Evolutionary conservation across 2,329 filamentous ascomycete species (phyloP).

Genomic region (Gremmenia infestans): DNA sequence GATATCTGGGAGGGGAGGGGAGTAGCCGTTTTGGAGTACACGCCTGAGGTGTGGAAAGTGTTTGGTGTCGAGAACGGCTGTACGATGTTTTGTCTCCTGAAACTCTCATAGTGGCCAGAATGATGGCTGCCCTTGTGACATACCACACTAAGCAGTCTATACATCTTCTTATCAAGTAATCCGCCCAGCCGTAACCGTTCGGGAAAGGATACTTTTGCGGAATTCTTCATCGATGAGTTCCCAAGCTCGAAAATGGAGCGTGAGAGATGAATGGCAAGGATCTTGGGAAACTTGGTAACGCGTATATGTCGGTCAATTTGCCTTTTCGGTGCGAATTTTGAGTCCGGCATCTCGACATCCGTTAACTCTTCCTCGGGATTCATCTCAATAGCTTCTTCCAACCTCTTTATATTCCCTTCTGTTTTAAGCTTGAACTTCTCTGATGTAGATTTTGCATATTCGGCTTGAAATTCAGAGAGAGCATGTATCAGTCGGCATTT

Average conservation of each 20-base stretch:
- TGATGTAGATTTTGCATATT: constrained; percentile 51
- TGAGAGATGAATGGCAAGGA: constrained; percentile 87
- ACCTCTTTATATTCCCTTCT: constrained; percentile 55
- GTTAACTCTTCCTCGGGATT: constrained; percentile 76
- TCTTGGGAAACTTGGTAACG: constrained; percentile 80
- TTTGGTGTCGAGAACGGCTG: constrained; percentile 79
- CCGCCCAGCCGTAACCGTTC: constrained; percentile 80
- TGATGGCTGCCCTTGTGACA: constrained; percentile 95
- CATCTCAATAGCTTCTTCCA: constrained; percentile 65
- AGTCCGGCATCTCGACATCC: constrained; percentile 69
- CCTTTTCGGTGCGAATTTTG: constrained; percentile 69
- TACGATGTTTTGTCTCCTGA: constrained; percentile 76
- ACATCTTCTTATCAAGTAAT: constrained; percentile 70
- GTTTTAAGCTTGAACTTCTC: constrained; percentile 47
- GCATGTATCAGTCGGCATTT: constrained; percentile 85
- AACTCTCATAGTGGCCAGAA: constrained; percentile 95
- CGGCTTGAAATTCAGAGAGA: constrained; percentile 53
- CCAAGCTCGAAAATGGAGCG: constrained; percentile 83
- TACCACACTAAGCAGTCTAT: constrained; percentile 80
- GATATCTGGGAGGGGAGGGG: constrained; percentile 26
- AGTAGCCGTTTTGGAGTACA: constrained; percentile 43
- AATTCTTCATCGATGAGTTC: constrained; percentile 81
- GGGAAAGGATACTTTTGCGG: constrained; percentile 88
- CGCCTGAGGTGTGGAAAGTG: constrained; percentile 68
- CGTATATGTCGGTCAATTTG: constrained; percentile 83